Conservation (phyloP, 2,329 filamentous ascomycete genomes). For the Fusarium abutilonis region DNA sequence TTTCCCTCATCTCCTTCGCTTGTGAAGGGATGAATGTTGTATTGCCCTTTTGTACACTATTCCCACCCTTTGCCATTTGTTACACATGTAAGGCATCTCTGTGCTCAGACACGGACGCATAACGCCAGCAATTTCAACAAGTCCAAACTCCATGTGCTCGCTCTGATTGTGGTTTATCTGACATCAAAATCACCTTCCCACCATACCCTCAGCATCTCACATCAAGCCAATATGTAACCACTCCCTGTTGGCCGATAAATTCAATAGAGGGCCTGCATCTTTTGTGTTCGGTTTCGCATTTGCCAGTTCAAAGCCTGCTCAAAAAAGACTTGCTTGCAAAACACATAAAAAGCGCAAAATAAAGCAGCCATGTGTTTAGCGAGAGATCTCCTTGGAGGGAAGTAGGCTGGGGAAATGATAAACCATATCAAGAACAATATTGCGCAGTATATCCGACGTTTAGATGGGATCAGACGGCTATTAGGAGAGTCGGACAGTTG, state of each 20-base stretch:
- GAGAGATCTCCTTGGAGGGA: slow-evolving; percentile 31
- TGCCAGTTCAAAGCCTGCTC: slow-evolving; percentile 10
- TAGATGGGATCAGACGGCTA: slow-evolving; percentile 15
- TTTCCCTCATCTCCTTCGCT: neutral
- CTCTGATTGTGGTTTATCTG: slow-evolving; percentile 33
- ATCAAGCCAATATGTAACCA: slow-evolving; percentile 18
- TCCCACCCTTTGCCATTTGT: slow-evolving; percentile 8
- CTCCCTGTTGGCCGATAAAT: slow-evolving; percentile 28
- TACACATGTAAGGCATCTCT: slow-evolving; percentile 31
- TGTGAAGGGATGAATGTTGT: slow-evolving; percentile 1
- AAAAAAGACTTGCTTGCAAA: slow-evolving; percentile 31
- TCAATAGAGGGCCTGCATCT: slow-evolving; percentile 18
- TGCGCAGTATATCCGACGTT: slow-evolving; percentile 20
- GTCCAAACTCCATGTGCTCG: slow-evolving; percentile 34
- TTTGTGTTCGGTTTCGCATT: slow-evolving; percentile 31
- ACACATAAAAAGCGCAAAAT: slow-evolving; percentile 27
- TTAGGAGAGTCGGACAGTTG: slow-evolving; percentile 24
- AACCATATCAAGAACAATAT: slow-evolving; percentile 25
- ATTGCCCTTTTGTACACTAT: slow-evolving; percentile 2
- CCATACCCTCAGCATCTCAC: slow-evolving; percentile 11
- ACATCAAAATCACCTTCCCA: slow-evolving; percentile 21
- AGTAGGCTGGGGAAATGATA: slow-evolving; percentile 23
- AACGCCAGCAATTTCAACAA: slow-evolving; percentile 30
- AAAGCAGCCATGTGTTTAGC: slow-evolving; percentile 29
- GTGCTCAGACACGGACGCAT: slow-evolving; percentile 34